phyloP scores from a whole-genome alignment of 805 yeast genomes.

The Hanseniaspora guilliermondii region DNA sequence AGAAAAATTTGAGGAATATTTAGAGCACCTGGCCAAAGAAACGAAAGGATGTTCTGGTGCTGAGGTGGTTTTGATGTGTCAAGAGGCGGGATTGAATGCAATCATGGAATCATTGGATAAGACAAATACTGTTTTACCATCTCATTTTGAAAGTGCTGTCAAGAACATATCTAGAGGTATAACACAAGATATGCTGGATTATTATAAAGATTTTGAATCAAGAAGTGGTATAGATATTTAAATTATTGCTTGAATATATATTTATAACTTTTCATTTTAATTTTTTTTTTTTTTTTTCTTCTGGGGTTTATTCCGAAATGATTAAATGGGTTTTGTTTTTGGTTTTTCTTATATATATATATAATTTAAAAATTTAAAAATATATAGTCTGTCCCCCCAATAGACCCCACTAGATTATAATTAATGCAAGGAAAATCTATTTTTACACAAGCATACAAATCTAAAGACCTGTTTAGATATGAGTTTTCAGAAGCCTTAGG shows the following conservation, averaged over 20 bases:
- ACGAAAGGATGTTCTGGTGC: conserved; percentile 97
- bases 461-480: not conserved
- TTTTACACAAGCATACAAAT: not conserved
- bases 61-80: conserved; percentile 80
- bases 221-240: conserved; percentile 28
- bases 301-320: too few species aligned
- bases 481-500: not conserved
- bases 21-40: conserved; percentile 34
- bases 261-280: too few species aligned
- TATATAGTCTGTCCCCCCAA: too few species aligned
- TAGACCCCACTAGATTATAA: not conserved
- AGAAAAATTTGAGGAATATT: conserved; percentile 33
- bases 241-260: too few species aligned
- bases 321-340: too few species aligned
- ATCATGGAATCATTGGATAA: conserved; percentile 58
- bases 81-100: conserved; percentile 92
- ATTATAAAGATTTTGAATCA: conserved; percentile 42
- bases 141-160: conserved; percentile 65
- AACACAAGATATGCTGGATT: conserved; percentile 70
- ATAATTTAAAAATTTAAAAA: too few species aligned
- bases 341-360: too few species aligned
- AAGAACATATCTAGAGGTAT: conserved; percentile 62
- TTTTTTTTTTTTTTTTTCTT: too few species aligned
- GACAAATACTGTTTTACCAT: conserved; percentile 39
- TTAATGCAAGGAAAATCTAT: not conserved